Conservation (phyloP, 106 monocot species). For the Agapanthus africanus region DNA sequence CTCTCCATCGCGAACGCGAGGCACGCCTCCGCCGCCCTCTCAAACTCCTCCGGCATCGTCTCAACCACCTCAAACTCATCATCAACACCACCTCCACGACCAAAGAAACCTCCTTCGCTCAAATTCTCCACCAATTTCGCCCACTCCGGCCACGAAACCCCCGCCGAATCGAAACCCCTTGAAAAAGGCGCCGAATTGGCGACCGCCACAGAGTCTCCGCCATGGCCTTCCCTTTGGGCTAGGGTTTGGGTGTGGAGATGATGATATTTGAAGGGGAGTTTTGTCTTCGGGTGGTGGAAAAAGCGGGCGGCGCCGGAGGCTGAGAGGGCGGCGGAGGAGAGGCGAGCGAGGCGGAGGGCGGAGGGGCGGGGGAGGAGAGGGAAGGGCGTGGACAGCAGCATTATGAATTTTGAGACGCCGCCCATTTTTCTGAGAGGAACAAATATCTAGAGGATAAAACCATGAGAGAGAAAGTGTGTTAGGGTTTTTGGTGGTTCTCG, state of each 20-base stretch:
- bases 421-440: no score
- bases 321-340: background rate
- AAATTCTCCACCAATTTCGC: slow-evolving; percentile 46
- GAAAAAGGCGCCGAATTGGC: background rate
- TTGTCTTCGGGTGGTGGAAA: background rate
- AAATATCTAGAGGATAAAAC: no score
- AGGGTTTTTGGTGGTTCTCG: no score
- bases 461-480: no score
- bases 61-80: slow-evolving; percentile 21
- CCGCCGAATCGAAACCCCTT: background rate
- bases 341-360: slow-evolving; percentile 29
- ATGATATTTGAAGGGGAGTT: slow-evolving; percentile 2
- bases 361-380: slow-evolving; percentile 27
- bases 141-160: slow-evolving; percentile 61
- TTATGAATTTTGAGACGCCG: slow-evolving; percentile 46
- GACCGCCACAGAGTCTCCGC: background rate
- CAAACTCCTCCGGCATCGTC: slow-evolving; percentile 42
- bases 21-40: slow-evolving; percentile 31
- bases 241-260: slow-evolving; percentile 22
- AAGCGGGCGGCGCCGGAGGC: no score
- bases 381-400: slow-evolving; percentile 46
- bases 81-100: slow-evolving; percentile 9
- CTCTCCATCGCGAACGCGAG: slow-evolving; percentile 49
- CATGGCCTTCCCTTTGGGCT: background rate
- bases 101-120: slow-evolving; percentile 17